Evolutionary conservation across 306 rosid species (phyloP).

Genomic region (Trifolium fragiferum): DNA sequence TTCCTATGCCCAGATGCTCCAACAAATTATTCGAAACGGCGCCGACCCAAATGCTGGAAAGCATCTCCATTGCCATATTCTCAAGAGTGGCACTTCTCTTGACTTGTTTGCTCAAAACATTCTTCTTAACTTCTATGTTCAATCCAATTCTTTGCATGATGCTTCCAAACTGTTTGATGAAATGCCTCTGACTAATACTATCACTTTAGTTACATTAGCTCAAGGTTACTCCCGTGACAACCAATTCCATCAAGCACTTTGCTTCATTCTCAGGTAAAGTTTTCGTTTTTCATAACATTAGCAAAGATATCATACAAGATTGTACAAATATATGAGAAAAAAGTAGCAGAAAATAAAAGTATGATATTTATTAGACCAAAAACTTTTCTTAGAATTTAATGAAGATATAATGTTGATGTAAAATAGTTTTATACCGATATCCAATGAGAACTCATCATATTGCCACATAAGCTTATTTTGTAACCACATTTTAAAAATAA

Average conservation of each 20-base stretch:
- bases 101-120: constrained; percentile 27
- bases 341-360: not conserved
- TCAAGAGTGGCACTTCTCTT: constrained; percentile 7
- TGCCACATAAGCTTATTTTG: not conserved
- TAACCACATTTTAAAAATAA: not conserved
- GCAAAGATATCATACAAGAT: not conserved
- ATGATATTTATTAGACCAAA: not conserved
- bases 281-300: constrained; percentile 2
- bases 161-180: constrained; percentile 24
- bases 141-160: not conserved
- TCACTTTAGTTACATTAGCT: constrained; percentile 5
- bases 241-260: not conserved
- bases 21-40: constrained; percentile 6
- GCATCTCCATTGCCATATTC: constrained; percentile 13
- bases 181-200: not conserved
- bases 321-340: not conserved
- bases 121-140: constrained; percentile 21
- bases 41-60: not conserved
- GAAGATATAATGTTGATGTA: not conserved
- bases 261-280: constrained; percentile 18
- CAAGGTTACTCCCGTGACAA: constrained; percentile 1
- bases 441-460: no score
- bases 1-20: constrained; percentile 6
- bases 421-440: not conserved
- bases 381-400: not conserved